Base-by-base conservation (phyloP, 768 basidiomycete species). In the Clitopilus hobsonii region DNA sequence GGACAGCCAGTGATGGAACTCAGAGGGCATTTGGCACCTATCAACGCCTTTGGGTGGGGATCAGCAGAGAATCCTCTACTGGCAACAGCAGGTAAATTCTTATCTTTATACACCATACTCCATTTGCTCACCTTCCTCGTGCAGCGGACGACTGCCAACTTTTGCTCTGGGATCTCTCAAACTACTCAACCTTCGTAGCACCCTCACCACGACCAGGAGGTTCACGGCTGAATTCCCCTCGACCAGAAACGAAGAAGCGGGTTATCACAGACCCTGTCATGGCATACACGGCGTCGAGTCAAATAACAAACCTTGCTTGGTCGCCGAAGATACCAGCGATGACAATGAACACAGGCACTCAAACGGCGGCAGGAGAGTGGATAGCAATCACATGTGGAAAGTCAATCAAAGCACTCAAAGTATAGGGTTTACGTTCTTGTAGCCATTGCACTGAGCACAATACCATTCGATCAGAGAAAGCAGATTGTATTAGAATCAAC, bases 1-100 rank as follows among this genome's bases (percentile, higher is more conserved):
- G 97, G 97, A 1, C 86, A 91, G 58, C 94, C 97, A 0, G 94
- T 98, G 16, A 88, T 94, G 65, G 95, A 98, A 69, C 74, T 98
- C 18, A 81, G 83, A 58, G 94, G 83, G 16, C 96, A 98, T 66
- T 81, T 85, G 53, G 84, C 81, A 25, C 83, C 86, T 55, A 81
- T 98, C 47, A 94, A 94, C 61, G 89, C 89, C 1, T 80, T 98
- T 49, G 91, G 89, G 6, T 98, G 96, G 96, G 89, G 94, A 25
- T 81, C 88, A 3, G 83, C 83, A 2, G 89, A 93, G 20, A 88
- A 84, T 24, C 90, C 92, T 13, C 77, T 94, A 52, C 77, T 97
- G 38, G 93, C 91, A 14, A 94, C 90, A 26, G 93, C 91, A 61
- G 89, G 94, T 91, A 70, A 60, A 80, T 69, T 2, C n/a, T 22